A percentile compares a stretch with the other conserved stretches of the same genome.
Conservation (phyloP, 1,139 yeast species). For the Scheffersomyces stambukii region DNA sequence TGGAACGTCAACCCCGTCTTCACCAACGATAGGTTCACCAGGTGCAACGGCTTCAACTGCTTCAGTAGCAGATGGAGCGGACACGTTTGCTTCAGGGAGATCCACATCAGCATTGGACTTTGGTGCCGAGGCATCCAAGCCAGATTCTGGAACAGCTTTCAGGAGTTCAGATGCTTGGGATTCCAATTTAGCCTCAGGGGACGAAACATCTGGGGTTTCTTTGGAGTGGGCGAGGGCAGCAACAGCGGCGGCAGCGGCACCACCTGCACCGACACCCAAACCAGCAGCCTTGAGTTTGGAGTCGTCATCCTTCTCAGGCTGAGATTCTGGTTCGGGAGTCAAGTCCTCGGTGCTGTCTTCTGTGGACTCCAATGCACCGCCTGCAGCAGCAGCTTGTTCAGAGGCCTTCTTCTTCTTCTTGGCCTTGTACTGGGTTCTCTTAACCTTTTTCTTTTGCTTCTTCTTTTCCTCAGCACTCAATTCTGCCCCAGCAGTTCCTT, state of each 20-base stretch:
- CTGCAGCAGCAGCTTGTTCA: slow-evolving; percentile 27
- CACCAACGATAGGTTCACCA: too few relatives aligned
- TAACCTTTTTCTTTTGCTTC: slow-evolving; percentile 46
- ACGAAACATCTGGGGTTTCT: slow-evolving; percentile 2
- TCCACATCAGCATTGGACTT: too few relatives aligned
- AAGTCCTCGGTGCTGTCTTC: slow-evolving; percentile 15
- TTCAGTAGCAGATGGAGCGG: too few relatives aligned
- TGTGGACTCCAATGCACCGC: slow-evolving; percentile 14
- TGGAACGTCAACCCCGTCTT: too few relatives aligned
- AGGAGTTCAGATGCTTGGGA: too few relatives aligned
- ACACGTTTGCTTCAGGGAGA: too few relatives aligned
- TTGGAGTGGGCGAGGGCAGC: slow-evolving; percentile 4
- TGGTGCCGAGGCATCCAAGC: too few relatives aligned
- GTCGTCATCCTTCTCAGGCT: slow-evolving; percentile 14
- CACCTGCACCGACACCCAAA: slow-evolving; percentile 8
- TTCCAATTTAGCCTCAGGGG: too few relatives aligned
- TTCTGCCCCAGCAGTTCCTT: slow-evolving; percentile 13
- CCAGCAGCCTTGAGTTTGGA: slow-evolving; percentile 8
- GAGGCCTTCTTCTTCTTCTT: slow-evolving; percentile 44
- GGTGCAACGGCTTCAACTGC: too few relatives aligned
- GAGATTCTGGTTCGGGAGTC: slow-evolving; percentile 18
- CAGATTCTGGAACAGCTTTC: too few relatives aligned
- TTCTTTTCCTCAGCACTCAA: slow-evolving; percentile 39
- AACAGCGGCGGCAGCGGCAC: slow-evolving; percentile 7
- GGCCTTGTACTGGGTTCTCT: slow-evolving; percentile 44